These are phyloP conservation scores for Apiospora hydei DNA, from an alignment of 2,329 filamentous ascomycete species.

Conservation along the genomic window DNA sequence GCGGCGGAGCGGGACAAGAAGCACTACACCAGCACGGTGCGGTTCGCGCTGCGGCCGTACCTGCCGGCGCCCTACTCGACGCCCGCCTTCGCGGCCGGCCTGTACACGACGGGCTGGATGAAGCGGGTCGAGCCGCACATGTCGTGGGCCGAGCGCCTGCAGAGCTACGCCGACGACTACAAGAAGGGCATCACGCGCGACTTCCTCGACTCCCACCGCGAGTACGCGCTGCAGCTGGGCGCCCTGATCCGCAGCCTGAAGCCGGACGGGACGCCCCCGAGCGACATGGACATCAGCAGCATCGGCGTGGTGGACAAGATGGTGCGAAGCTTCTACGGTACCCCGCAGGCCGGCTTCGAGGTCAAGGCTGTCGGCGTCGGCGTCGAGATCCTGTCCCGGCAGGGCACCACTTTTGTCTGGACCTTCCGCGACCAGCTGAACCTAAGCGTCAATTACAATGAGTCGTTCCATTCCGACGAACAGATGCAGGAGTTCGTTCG, in stretches of 20 bases:
- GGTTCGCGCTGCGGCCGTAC: slow-evolving; percentile 38
- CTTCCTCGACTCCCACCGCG: slow-evolving; percentile 37
- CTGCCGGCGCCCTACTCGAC: slow-evolving; percentile 39
- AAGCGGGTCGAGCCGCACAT: neutral
- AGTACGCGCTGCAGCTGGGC: slow-evolving; percentile 38
- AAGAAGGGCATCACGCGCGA: slow-evolving; percentile 32
- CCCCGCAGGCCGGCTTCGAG: slow-evolving; percentile 27
- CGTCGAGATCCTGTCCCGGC: slow-evolving; percentile 42
- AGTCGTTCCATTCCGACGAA: slow-evolving; percentile 38
- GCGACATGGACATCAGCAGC: slow-evolving; percentile 42
- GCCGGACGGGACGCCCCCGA: slow-evolving; percentile 35
- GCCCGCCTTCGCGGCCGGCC: slow-evolving; percentile 35
- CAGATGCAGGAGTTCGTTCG: slow-evolving; percentile 37
- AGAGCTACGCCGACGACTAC: slow-evolving; percentile 35
- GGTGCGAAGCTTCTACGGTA: slow-evolving; percentile 37
- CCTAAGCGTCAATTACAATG: slow-evolving; percentile 43
- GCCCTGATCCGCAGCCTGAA: slow-evolving; percentile 34
- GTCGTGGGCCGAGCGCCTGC: slow-evolving; percentile 26
- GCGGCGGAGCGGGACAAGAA: slow-evolving; percentile 1
- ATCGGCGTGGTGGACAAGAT: slow-evolving; percentile 37
- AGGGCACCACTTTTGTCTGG: slow-evolving; percentile 41
- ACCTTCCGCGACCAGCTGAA: slow-evolving; percentile 43
- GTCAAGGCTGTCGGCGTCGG: slow-evolving; percentile 37
- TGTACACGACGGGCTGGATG: slow-evolving; percentile 21
- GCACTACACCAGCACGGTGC: slow-evolving; percentile 42